Evolutionary conservation across 2,329 filamentous ascomycete genomes (phyloP).

Genomic region (Blastomyces gilchristii): DNA sequence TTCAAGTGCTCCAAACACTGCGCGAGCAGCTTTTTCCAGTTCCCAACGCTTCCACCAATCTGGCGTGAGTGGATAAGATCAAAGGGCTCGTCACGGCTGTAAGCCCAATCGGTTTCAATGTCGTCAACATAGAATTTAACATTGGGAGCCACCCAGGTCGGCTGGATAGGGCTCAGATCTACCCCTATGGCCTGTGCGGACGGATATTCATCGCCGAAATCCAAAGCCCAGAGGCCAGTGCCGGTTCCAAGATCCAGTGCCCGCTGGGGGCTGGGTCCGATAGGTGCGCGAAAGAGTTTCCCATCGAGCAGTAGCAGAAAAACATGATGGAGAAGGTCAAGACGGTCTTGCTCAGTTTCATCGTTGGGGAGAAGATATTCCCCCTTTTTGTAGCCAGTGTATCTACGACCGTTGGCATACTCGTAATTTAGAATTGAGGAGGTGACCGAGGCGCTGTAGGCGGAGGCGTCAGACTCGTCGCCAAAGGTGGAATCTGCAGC

Average conservation of each 20-base stretch:
- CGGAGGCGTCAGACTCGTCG: not conserved
- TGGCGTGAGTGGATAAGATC: constrained; percentile 27
- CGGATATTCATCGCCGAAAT: constrained; percentile 33
- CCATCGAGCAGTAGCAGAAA: constrained; percentile 16
- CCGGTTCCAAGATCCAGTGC: constrained; percentile 36
- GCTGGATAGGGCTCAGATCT: constrained; percentile 33
- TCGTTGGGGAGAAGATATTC: constrained; percentile 26
- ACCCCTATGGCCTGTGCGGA: constrained; percentile 28
- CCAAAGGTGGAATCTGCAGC: constrained; percentile 1
- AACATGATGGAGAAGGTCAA: not conserved
- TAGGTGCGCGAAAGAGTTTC: constrained; percentile 19
- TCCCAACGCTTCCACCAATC: constrained; percentile 20
- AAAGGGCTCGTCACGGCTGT: constrained; percentile 18
- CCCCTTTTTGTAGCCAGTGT: constrained; percentile 23
- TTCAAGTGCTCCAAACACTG: constrained; percentile 20
- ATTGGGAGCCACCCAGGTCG: constrained; percentile 25
- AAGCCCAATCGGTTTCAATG: constrained; percentile 23
- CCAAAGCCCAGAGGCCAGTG: constrained; percentile 33
- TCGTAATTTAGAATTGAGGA: constrained; percentile 27
- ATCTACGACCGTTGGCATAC: constrained; percentile 33
- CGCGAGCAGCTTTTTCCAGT: constrained; percentile 17
- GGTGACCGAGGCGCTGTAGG: constrained; percentile 16
- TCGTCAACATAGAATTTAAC: constrained; percentile 26
- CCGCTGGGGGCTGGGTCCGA: constrained; percentile 17
- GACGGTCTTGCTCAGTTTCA: constrained; percentile 25